These are phyloP conservation scores for Medicago ruthenica DNA, from an alignment of 306 rosid species.

Conservation along the genomic window DNA sequence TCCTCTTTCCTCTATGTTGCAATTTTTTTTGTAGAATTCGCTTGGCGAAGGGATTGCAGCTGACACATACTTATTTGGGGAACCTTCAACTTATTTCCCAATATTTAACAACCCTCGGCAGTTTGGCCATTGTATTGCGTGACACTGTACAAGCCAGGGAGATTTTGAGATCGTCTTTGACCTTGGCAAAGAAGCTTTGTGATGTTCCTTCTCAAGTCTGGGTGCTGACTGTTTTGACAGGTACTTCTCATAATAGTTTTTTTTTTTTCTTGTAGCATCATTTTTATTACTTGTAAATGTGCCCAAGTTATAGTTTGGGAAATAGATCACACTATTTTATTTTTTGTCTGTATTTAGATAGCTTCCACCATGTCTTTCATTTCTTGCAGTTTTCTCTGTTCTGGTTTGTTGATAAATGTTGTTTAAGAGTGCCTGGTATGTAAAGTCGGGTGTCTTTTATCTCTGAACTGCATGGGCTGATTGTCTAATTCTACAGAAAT, in stretches of 20 bases:
- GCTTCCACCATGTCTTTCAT: slow-evolving; percentile 18
- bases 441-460: not conserved
- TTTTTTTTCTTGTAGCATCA: slow-evolving; percentile 23
- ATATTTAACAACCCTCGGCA: slow-evolving; percentile 92
- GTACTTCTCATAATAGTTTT: slow-evolving; percentile 50
- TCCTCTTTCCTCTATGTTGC: slow-evolving; percentile 32
- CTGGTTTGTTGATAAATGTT: not conserved
- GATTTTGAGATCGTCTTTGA: slow-evolving; percentile 89
- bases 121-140: slow-evolving; percentile 87
- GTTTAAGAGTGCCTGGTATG: not conserved
- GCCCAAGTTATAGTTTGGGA: not conserved
- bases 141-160: slow-evolving; percentile 94
- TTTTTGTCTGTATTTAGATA: slow-evolving; percentile 24
- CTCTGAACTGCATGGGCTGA: not conserved
- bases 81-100: slow-evolving; percentile 96
- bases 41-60: slow-evolving; percentile 93
- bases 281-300: slow-evolving; percentile 17
- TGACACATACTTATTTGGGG: slow-evolving; percentile 87
- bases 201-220: slow-evolving; percentile 94
- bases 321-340: not conserved
- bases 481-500: not conserved
- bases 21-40: slow-evolving; percentile 72
- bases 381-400: slow-evolving; percentile 13
- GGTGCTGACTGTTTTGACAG: slow-evolving; percentile 93
- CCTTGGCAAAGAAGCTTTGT: slow-evolving; percentile 95